Evolutionary conservation across 192 early-diverging fungal genomes (phyloP).

Genomic region (Ramicandelaber brevisporus): DNA sequence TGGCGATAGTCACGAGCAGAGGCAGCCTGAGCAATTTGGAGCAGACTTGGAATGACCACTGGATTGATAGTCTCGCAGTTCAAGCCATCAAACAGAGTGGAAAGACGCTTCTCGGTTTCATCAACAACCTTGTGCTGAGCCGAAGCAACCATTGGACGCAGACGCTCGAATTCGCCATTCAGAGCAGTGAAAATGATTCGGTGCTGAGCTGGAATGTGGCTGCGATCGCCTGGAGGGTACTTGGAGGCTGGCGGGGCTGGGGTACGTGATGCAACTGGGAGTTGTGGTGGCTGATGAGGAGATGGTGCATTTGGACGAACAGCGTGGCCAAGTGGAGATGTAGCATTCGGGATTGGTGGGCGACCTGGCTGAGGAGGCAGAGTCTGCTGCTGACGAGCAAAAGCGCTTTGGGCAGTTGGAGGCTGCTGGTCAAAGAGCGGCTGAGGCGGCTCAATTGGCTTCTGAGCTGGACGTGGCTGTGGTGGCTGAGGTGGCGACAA

Average conservation of each 20-base stretch:
- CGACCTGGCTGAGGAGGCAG: no score
- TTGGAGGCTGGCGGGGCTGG: conserved; percentile 8
- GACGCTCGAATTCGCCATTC: conserved; percentile 20
- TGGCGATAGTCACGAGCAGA: conserved; percentile 20
- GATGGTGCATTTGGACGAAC: conserved; percentile 1
- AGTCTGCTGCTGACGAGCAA: no score
- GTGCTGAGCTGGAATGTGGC: conserved; percentile 51
- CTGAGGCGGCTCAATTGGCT: conserved; percentile 3
- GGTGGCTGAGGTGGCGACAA: conserved; percentile 10
- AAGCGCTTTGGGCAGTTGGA: no score
- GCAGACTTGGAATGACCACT: conserved; percentile 31
- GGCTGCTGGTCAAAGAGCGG: conserved; percentile 5
- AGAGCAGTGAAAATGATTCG: conserved; percentile 29
- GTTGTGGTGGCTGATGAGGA: neutral
- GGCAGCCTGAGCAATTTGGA: conserved; percentile 29
- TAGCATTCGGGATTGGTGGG: no score
- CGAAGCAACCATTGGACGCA: conserved; percentile 24
- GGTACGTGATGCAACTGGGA: no score
- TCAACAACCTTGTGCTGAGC: conserved; percentile 45
- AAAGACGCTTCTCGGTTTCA: conserved; percentile 65
- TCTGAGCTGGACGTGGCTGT: no score
- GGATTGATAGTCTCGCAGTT: conserved; percentile 47
- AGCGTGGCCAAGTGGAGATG: conserved; percentile 11
- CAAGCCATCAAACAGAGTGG: conserved; percentile 58
- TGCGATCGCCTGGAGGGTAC: conserved; percentile 50